Percentiles rank a stretch among this genome's conserved stretches.
These are phyloP conservation scores for Phytophthora pseudosyringae DNA, from an alignment of 352 stramenopile species.

Conservation along the genomic window DNA sequence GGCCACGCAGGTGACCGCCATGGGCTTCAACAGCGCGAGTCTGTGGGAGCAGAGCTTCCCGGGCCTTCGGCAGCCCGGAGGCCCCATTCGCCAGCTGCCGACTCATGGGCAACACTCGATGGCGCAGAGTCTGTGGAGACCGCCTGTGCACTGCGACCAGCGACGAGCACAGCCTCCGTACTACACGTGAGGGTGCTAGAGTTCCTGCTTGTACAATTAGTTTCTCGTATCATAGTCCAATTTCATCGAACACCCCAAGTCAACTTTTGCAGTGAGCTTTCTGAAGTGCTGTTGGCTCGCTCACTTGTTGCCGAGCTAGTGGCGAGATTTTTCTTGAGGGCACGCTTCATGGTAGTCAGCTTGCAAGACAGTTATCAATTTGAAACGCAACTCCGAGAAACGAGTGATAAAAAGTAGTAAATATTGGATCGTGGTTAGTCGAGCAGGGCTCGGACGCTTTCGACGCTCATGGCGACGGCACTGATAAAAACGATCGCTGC, in stretches of 20 bases:
- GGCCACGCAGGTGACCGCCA: constrained; percentile 22
- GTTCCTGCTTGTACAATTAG: not conserved
- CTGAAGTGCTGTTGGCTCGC: no score
- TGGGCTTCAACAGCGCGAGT: constrained; percentile 30
- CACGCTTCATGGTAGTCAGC: no score
- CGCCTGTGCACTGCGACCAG: constrained; percentile 6
- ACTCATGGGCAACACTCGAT: constrained; percentile 9
- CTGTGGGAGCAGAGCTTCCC: constrained; percentile 48
- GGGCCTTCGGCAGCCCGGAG: constrained; percentile 7
- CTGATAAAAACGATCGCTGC: constrained; percentile 68
- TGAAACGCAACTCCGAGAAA: no score
- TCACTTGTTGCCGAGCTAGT: no score
- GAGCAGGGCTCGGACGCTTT: constrained; percentile 51
- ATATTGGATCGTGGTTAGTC: no score
- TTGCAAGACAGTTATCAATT: no score
- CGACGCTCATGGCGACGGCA: constrained; percentile 66
- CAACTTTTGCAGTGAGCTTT: no score
- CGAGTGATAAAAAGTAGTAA: no score
- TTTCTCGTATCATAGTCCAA: no score
- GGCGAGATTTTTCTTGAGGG: no score
- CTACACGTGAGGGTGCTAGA: constrained; percentile 1
- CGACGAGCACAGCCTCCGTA: constrained; percentile 13
- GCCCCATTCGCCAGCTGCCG: constrained; percentile 17
- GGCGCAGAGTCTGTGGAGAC: constrained; percentile 22
- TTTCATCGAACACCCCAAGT: no score